Conservation (phyloP, 176 grass and related monocot species). For the Tillandsia leiboldiana region DNA sequence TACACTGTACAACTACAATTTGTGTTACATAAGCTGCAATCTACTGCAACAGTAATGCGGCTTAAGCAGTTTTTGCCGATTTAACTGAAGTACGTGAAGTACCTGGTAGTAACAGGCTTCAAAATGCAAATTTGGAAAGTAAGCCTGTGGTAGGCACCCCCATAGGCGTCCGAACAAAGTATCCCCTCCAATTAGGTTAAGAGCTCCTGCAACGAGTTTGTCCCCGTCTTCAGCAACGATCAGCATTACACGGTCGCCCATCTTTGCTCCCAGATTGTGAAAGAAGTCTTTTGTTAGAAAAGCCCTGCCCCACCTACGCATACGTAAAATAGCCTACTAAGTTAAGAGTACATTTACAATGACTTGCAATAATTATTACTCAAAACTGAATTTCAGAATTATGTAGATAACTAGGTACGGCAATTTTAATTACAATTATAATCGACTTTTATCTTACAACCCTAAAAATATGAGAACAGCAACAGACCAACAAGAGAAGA, state of each 20-base stretch:
- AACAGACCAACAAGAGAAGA: not conserved
- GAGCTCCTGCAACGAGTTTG: conserved; percentile 68
- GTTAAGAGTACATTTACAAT: not conserved
- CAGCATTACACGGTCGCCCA: conserved; percentile 70
- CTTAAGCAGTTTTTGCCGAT: too few relatives aligned
- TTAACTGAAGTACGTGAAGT: conserved; percentile 7
- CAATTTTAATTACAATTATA: too few relatives aligned
- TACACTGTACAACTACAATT: too few relatives aligned
- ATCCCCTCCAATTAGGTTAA: conserved; percentile 88
- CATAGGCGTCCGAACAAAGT: conserved; percentile 89
- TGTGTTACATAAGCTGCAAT: too few relatives aligned
- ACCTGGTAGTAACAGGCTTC: conserved; percentile 99
- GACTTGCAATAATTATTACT: not conserved
- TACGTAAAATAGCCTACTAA: conserved; percentile 2
- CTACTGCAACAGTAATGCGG: too few relatives aligned
- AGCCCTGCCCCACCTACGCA: conserved; percentile 71
- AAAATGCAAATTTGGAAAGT: conserved; percentile 94
- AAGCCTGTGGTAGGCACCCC: conserved; percentile 74
- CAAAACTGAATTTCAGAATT: too few relatives aligned
- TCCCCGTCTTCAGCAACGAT: conserved; percentile 72
- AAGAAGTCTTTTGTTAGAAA: conserved; percentile 90
- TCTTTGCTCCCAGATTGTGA: conserved; percentile 73
- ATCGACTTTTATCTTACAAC: too few relatives aligned
- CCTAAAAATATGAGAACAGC: too few relatives aligned
- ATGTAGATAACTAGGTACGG: too few relatives aligned